Evolutionary conservation across 352 stramenopile species (phyloP).

Genomic region (Pseudoperonospora humuli): DNA sequence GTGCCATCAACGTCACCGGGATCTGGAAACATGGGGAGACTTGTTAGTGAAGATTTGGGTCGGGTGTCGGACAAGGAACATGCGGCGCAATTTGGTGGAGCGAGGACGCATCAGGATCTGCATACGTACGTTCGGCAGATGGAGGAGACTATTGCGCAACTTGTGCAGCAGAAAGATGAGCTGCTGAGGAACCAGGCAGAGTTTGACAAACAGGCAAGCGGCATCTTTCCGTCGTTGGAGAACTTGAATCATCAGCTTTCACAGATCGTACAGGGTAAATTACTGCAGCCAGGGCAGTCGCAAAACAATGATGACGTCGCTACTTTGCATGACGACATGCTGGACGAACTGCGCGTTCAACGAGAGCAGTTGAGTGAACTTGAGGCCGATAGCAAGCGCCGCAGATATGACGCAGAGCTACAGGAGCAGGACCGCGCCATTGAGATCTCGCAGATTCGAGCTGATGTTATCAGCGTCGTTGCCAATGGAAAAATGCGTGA

Average conservation of each 20-base stretch:
- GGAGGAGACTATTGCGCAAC: slow-evolving; percentile 69
- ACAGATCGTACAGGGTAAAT: slow-evolving; percentile 65
- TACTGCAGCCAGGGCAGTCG: slow-evolving; percentile 31
- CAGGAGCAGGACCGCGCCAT: slow-evolving; percentile 63
- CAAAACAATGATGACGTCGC: slow-evolving; percentile 58
- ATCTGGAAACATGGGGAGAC: slow-evolving; percentile 3
- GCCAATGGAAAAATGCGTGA: slow-evolving; percentile 60
- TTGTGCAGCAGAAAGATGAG: slow-evolving; percentile 74
- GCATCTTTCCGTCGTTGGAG: slow-evolving; percentile 74
- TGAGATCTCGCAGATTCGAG: slow-evolving; percentile 72
- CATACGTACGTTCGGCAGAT: slow-evolving; percentile 73
- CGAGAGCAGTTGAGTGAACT: slow-evolving; percentile 69
- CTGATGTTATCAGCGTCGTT: slow-evolving; percentile 58
- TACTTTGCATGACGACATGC: slow-evolving; percentile 56
- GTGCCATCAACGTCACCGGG: slow-evolving; percentile 4
- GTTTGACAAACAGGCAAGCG: slow-evolving; percentile 79
- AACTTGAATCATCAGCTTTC: slow-evolving; percentile 73
- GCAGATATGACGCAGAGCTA: slow-evolving; percentile 71
- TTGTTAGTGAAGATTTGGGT: slow-evolving; percentile 9
- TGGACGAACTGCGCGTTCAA: slow-evolving; percentile 65
- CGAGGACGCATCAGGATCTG: slow-evolving; percentile 39
- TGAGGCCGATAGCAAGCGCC: slow-evolving; percentile 53
- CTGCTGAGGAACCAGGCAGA: slow-evolving; percentile 64
- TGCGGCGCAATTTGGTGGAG: slow-evolving; percentile 13
- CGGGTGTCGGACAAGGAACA: slow-evolving; percentile 7